Base-by-base conservation (phyloP, 768 basidiomycete species). In the Podaxis sp. region DNA sequence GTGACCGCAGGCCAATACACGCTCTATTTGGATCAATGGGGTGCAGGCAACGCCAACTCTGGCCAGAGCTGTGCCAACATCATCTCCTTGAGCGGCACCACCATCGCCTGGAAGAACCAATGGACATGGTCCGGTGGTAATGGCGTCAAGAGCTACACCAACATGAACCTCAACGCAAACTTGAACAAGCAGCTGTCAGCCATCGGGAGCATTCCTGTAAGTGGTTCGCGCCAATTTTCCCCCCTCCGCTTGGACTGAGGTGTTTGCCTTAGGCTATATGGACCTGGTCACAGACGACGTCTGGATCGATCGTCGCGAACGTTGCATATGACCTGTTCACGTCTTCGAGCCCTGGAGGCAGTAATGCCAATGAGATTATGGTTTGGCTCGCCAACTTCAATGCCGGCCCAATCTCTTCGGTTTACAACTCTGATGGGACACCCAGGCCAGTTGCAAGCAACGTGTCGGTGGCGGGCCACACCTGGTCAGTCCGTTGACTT, bases 291-390 rank as follows among this genome's bases (percentile, higher is more conserved):
- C 82, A 84, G 61, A 65, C 65, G 13, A 70, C 69, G 10, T 71
- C 74, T 4, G 78, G 74, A 4, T 69, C 68, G 0, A 70, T 83
- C 59, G 79, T 83, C 25, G 79, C 82, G 0, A 77, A 88, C 59
- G 77, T 86, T 27, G 83, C 86, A 5, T 89, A 78, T 61, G 87
- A 89, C 63, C 61, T 88, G 1, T 89, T 89, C 75, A 88, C 86
- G 0, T 81, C 86, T 1, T 66, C 65, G 61, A 72, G 73, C 4
- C 44, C 82, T 37, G 80, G 80, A 1, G 86, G 86, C 35, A 69
- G 76, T 40, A 77, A 77, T 55, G 73, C 70, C 28, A 78, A 78
- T 58, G 79, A 79, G 61, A 76, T 87, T 64, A 89, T 89, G 87
- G 70, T 89, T 61, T 88, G 87, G 87, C 78, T 87, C 13, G 85